Base-by-base conservation (phyloP, 176 grass and related monocot genomes). In the Neostapfia colusana region DNA sequence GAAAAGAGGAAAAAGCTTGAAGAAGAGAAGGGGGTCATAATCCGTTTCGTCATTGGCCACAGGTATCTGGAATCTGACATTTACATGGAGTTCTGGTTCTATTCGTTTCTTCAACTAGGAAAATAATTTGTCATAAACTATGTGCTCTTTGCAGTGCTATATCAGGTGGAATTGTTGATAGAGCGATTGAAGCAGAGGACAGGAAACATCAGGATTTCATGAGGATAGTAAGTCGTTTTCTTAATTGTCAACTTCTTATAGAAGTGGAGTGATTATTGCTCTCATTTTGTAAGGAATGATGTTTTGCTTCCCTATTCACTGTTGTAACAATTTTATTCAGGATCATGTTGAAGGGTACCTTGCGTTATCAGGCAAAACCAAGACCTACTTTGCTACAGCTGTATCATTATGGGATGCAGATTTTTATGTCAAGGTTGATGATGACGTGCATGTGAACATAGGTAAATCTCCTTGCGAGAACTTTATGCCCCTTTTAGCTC, bases 1-100 rank as follows among this genome's bases (percentile, higher is more conserved):
- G 91, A 98, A 67, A 93, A 86, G 72, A 94, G 84, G 86, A 98
- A 92, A 68, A 84, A 92, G 37, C 81, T 98, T 49, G 95, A 98
- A 80, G 95, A 94, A 80, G 80, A 98, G 74, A 98, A 94, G 65
- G 91, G 95, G 8, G 82, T 98, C 61, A 91, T 98, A 13, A 79
- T 98, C 46, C 91, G 95, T 1, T 98, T 98, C 61, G 91, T 98
- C 79, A 92, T 98, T 57, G 95, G 95, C 28, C 95, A 98, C 75
- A 98, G 95, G 95, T 98, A 70, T 36, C 8, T 70, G 21, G 16
- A 61, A n/a, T 54, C 4, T 76, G 63, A 20, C 18, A 0, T 81
- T 55, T 69, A 10, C 48, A 43, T 24, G 11, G 2, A 37, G 12
- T 63, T 63, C 0, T 76, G 14, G 1, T 0, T 73, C 37, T 38